Percentiles rank a stretch among this genome's conserved stretches.
Conservation (phyloP, 495 filamentous ascomycete genomes). For the Schizothecium vesticola region DNA sequence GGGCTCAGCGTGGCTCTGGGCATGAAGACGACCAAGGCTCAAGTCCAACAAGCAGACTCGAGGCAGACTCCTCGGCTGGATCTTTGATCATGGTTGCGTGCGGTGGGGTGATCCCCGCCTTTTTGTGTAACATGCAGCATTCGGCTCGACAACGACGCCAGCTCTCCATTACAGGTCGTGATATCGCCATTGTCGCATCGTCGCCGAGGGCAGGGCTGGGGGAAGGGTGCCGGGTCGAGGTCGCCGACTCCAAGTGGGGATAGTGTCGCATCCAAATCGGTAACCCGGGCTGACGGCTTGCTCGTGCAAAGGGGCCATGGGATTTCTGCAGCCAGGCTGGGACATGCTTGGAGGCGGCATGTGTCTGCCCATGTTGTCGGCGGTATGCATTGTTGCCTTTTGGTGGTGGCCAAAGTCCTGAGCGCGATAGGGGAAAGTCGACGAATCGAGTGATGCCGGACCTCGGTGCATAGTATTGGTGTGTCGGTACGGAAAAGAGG, state of each 20-base stretch:
- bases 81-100: background rate
- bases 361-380: too few relatives aligned
- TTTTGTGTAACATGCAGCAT: constrained; percentile 14
- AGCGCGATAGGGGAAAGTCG: background rate
- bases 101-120: constrained; percentile 8
- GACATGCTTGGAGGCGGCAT: too few relatives aligned
- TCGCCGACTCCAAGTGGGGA: background rate
- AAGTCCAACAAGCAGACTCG: too few relatives aligned
- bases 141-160: constrained; percentile 1
- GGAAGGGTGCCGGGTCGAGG: background rate
- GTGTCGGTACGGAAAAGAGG: background rate
- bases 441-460: too few relatives aligned
- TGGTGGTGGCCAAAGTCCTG: background rate
- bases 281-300: background rate
- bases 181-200: background rate
- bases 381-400: too few relatives aligned
- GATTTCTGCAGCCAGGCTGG: background rate
- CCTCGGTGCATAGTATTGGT: too few relatives aligned
- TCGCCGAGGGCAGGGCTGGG: background rate
- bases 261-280: background rate
- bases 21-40: background rate
- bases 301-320: background rate
- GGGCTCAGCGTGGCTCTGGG: too few relatives aligned
- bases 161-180: background rate
- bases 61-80: background rate